These are phyloP conservation scores for Toxicodendron radicans DNA, from an alignment of 345 rosid genomes.

Conservation along the genomic window DNA sequence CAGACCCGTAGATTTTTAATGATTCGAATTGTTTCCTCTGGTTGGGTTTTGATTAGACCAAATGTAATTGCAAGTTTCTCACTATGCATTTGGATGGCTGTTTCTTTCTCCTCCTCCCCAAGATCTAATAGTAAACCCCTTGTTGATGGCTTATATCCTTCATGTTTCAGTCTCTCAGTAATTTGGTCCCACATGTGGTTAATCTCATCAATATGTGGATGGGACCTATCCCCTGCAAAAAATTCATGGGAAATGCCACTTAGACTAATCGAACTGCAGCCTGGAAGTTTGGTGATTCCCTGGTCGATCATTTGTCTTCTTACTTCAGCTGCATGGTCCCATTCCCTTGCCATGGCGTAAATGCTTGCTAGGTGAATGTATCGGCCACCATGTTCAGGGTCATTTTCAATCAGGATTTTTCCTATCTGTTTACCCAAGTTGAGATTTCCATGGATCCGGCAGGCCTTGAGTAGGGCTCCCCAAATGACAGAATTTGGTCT, in stretches of 20 bases:
- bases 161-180: conserved; percentile 34
- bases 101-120: conserved; percentile 52
- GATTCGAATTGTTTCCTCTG: conserved; percentile 43
- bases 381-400: conserved; percentile 59
- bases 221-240: conserved; percentile 52
- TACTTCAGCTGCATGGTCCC: conserved; percentile 59
- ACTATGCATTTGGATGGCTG: conserved; percentile 56
- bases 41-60: conserved; percentile 56
- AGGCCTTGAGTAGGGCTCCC: conserved; percentile 72
- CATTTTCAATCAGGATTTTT: conserved; percentile 42
- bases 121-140: conserved; percentile 39
- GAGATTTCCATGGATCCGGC: conserved; percentile 47
- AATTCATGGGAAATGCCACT: conserved; percentile 59
- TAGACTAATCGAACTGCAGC: conserved; percentile 57
- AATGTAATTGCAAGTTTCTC: conserved; percentile 65
- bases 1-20: conserved; percentile 67
- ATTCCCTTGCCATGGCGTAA: conserved; percentile 48
- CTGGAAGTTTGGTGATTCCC: conserved; percentile 57
- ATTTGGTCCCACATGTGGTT: conserved; percentile 39
- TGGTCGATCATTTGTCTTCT: conserved; percentile 52
- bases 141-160: conserved; percentile 51
- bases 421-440: conserved; percentile 62
- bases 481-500: conserved; percentile 61
- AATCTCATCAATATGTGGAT: conserved; percentile 47
- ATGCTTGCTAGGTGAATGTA: conserved; percentile 61